A percentile compares a stretch with the other conserved stretches of the same genome.
Conservation (phyloP, 2,329 filamentous ascomycete genomes). For the Thermomyces lanuginosus region DNA sequence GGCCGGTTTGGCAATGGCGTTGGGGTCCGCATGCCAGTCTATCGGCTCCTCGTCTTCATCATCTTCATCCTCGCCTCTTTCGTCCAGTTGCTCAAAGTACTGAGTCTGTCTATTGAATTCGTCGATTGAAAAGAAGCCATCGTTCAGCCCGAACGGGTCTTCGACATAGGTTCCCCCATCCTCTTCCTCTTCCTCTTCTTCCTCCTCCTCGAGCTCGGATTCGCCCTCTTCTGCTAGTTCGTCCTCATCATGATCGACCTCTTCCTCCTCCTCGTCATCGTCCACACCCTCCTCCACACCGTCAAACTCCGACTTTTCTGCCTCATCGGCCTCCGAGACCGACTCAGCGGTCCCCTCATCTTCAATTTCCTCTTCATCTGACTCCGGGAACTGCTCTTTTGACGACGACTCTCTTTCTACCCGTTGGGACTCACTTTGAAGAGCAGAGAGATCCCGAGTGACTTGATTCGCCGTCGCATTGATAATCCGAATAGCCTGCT, state of each 20-base stretch:
- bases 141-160: constrained; percentile 76
- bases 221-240: constrained; percentile 3
- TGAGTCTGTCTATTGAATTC: constrained; percentile 92
- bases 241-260: constrained; percentile 8
- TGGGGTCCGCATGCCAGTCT: constrained; percentile 71
- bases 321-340: not conserved
- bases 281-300: constrained; percentile 8
- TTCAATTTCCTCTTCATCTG: constrained; percentile 1
- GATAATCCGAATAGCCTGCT: constrained; percentile 76
- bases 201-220: constrained; percentile 2
- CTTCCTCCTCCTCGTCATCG: constrained; percentile 21
- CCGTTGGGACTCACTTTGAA: constrained; percentile 12
- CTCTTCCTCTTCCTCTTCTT: constrained; percentile 1
- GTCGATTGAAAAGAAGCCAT: constrained; percentile 95
- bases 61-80: constrained; percentile 56
- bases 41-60: constrained; percentile 64
- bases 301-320: not conserved
- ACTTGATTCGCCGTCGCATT: constrained; percentile 43
- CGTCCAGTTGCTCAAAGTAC: constrained; percentile 73
- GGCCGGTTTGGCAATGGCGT: constrained; percentile 24
- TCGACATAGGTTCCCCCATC: constrained; percentile 42
- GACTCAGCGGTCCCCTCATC: constrained; percentile 1
- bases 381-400: constrained; percentile 1
- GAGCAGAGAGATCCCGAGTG: constrained; percentile 30
- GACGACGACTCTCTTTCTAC: constrained; percentile 4